Percentiles rank a stretch among this genome's conserved stretches.
These are phyloP conservation scores for Pythium aristosporum DNA, from an alignment of 352 stramenopile species.

Conservation along the genomic window DNA sequence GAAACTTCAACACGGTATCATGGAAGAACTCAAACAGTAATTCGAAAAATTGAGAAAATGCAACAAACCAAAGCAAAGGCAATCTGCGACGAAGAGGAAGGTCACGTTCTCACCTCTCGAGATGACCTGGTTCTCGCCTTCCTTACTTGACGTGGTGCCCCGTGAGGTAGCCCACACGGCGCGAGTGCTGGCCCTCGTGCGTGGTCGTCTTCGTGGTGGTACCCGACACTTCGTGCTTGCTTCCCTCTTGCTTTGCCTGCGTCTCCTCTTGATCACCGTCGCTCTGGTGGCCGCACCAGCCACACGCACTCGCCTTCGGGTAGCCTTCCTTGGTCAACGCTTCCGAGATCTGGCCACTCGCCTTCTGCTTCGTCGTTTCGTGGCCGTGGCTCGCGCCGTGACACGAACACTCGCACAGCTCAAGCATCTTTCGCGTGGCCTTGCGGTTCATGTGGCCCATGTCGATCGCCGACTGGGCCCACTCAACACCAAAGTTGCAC, in stretches of 20 bases:
- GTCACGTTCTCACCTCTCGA: not conserved
- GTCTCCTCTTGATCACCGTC: not conserved
- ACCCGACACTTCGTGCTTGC: not conserved
- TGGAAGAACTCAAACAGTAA: not conserved
- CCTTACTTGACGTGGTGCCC: conserved; percentile 16
- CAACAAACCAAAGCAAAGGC: not conserved
- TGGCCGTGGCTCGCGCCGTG: conserved; percentile 10
- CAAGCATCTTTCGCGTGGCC: conserved; percentile 18
- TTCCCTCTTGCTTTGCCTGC: not conserved
- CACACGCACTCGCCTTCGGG: conserved; percentile 6
- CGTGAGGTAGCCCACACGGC: conserved; percentile 7
- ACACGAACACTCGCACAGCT: conserved; percentile 23
- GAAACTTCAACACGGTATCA: too few species aligned
- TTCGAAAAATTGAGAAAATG: too few species aligned
- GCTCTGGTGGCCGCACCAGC: conserved; percentile 16
- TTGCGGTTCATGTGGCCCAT: conserved; percentile 30
- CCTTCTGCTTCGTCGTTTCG: conserved; percentile 3
- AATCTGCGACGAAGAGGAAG: not conserved
- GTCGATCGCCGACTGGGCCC: conserved; percentile 32
- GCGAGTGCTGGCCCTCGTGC: conserved; percentile 11
- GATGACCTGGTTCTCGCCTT: not conserved
- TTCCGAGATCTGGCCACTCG: conserved; percentile 14
- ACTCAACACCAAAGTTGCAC: conserved; percentile 33
- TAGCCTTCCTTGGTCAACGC: conserved; percentile 8
- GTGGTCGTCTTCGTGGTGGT: not conserved